A percentile compares a stretch with the other conserved stretches of the same genome.
Conservation (phyloP, 352 stramenopile genomes). For the Phytophthora sp. region DNA sequence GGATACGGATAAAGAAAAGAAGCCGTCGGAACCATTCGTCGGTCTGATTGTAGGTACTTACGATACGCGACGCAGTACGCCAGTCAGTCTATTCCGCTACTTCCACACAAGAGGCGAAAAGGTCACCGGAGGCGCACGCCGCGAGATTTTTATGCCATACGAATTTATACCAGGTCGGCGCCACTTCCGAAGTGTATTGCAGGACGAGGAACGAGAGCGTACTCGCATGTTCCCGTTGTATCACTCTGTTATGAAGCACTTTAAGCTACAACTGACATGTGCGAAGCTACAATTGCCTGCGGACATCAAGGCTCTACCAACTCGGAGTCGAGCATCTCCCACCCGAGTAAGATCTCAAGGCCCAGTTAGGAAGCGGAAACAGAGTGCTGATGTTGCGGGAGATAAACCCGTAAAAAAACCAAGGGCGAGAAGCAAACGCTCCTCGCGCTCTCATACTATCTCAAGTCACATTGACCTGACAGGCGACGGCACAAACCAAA, state of each 20-base stretch:
- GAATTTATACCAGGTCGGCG: slow-evolving; percentile 63
- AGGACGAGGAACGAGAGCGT: slow-evolving; percentile 45
- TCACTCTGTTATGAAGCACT: slow-evolving; percentile 42
- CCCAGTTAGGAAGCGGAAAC: slow-evolving; percentile 46
- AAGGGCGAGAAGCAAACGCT: slow-evolving; percentile 30
- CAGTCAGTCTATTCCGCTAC: slow-evolving; percentile 84
- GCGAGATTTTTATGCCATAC: slow-evolving; percentile 73
- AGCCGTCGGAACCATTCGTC: slow-evolving; percentile 89
- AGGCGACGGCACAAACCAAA: slow-evolving; percentile 12
- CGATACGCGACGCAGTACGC: slow-evolving; percentile 77
- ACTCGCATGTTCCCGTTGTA: slow-evolving; percentile 48
- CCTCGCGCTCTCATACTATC: background rate
- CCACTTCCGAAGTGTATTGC: slow-evolving; percentile 55
- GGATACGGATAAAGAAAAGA: slow-evolving; percentile 16
- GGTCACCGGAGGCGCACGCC: slow-evolving; percentile 54
- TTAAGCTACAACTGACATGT: slow-evolving; percentile 19
- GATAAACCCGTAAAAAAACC: slow-evolving; percentile 38
- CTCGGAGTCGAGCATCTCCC: slow-evolving; percentile 11
- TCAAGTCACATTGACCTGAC: slow-evolving; percentile 40
- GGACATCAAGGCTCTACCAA: background rate
- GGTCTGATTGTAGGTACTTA: slow-evolving; percentile 95
- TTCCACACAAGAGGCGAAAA: slow-evolving; percentile 81
- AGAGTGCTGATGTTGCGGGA: slow-evolving; percentile 24
- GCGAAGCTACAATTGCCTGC: slow-evolving; percentile 1
- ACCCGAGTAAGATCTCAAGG: slow-evolving; percentile 14